Base-by-base conservation (phyloP, 2,329 filamentous ascomycete genomes). In the Colletotrichum brevisporum region DNA sequence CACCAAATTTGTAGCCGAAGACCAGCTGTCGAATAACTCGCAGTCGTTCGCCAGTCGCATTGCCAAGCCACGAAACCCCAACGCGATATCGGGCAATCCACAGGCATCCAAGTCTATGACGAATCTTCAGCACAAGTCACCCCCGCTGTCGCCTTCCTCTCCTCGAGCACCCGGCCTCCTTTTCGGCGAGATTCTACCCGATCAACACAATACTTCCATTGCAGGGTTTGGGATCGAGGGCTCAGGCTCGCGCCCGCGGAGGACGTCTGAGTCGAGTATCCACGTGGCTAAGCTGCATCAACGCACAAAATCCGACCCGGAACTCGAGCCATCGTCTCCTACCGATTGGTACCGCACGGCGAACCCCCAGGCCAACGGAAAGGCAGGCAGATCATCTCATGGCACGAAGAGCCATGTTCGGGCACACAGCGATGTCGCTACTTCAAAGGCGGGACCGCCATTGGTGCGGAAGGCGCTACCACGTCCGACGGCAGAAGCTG, bases 171-270 rank as follows among this genome's bases (percentile, higher is more conserved):
- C 85, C 62, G 86, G 86, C 70, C 87, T 93, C 43, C 81, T 95
- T 21, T 95, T 95, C 81, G 93, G 93, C 45, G 93, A 95, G 78
- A 87, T 95, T 73, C 81, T 90, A 31, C 86, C 89, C n/a, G 84
- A 89, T 45, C 85, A 89, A 73, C 84, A 83, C 74, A 84, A 88
- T 72, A 76, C 84, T 27, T 79, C 83, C 21, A 81, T 85, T 56
- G 82, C 84, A 59, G 90, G 89, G 5, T 90, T 89, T 80, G 91
- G 90, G 59, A 92, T 92, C 71, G 83, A 86, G 69, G 75, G 73
- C 57, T 71, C 67, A n/a, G 78, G 79, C 41, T 75, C 82, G 57
- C 82, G 86, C 58, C 83, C 84, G 69, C 84, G 91, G 71, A 86
- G 91, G 78, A 91, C 90, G 24, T 93, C 92, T 51, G 93, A 95